phyloP scores from a whole-genome alignment of 2,329 filamentous ascomycete species.

The Fusarium sp. region DNA sequence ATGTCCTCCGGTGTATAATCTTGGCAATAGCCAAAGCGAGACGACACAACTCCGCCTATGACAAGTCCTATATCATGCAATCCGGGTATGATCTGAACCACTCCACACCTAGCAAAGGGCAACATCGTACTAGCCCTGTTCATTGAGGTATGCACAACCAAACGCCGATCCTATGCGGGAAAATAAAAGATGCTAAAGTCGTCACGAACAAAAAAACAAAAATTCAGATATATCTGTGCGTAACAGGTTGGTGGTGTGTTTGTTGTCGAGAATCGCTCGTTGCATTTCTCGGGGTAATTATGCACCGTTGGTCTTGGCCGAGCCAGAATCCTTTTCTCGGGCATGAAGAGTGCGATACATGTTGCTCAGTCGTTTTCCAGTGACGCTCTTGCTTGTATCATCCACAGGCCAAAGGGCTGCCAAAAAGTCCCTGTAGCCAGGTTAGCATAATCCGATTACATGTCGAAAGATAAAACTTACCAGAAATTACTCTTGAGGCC shows the following conservation, averaged over 20 bases:
- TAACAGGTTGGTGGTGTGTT: slow-evolving; percentile 16
- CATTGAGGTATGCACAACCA: slow-evolving; percentile 39
- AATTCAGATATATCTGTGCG: slow-evolving; percentile 35
- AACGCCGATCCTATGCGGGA: slow-evolving; percentile 47
- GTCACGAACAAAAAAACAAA: slow-evolving; percentile 34
- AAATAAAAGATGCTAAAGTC: slow-evolving; percentile 38
- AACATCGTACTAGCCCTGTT: slow-evolving; percentile 41
- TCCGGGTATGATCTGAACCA: slow-evolving; percentile 44
- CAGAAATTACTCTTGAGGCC: slow-evolving; percentile 62
- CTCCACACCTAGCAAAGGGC: slow-evolving; percentile 31
- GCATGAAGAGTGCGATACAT: slow-evolving; percentile 57
- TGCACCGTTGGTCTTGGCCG: slow-evolving; percentile 49
- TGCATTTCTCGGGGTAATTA: slow-evolving; percentile 29
- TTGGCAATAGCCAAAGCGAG: slow-evolving; percentile 30
- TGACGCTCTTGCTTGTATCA: slow-evolving; percentile 57
- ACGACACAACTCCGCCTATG: slow-evolving; percentile 39
- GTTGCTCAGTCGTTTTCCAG: slow-evolving; percentile 56
- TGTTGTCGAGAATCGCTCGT: neutral
- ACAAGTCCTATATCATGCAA: slow-evolving; percentile 46
- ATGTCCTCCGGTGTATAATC: slow-evolving; percentile 20
- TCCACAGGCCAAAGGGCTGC: slow-evolving; percentile 60
- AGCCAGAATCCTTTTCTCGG: slow-evolving; percentile 49
- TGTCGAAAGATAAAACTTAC: slow-evolving; percentile 50
- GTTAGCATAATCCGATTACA: slow-evolving; percentile 31
- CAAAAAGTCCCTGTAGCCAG: slow-evolving; percentile 54